phyloP scores from a whole-genome alignment of 164 flowering plant species.

The Nymphaea colorata region DNA sequence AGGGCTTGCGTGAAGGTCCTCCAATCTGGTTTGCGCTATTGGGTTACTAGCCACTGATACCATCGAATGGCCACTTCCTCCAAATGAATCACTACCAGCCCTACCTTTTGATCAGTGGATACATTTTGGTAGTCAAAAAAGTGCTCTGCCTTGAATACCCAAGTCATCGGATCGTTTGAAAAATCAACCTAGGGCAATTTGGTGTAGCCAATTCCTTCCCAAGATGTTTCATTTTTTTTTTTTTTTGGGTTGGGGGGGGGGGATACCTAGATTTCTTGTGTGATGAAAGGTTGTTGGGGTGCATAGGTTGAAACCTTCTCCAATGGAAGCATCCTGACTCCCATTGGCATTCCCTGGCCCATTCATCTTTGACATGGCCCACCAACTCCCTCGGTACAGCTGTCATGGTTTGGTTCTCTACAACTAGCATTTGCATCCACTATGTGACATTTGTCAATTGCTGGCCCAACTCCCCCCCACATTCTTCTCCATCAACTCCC shows the following conservation, averaged over 20 bases:
- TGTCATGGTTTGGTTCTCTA: background rate
- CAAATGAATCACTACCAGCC: constrained; percentile 2
- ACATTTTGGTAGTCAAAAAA: constrained; percentile 1
- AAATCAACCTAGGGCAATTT: constrained; percentile 2
- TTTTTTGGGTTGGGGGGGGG: no score
- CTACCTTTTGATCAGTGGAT: background rate
- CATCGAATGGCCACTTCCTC: constrained; percentile 1
- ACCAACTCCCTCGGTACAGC: background rate
- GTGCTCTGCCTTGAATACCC: background rate
- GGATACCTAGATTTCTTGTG: background rate
- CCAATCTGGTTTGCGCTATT: background rate
- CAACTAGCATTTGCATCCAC: background rate
- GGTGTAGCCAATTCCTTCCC: background rate
- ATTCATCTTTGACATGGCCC: no score
- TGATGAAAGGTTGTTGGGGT: background rate
- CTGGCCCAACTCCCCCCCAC: no score
- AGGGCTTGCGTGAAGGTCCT: constrained; percentile 1
- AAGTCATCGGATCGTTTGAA: background rate
- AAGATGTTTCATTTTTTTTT: background rate
- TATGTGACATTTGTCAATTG: no score
- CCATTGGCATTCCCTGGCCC: background rate
- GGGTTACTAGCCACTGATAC: constrained; percentile 2
- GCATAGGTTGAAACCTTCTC: background rate
- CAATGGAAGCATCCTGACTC: background rate
- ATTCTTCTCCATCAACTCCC: no score